A percentile compares a stretch with the other conserved stretches of the same genome.
Conservation (phyloP, 345 rosid genomes). For the Boechera divaricarpa region DNA sequence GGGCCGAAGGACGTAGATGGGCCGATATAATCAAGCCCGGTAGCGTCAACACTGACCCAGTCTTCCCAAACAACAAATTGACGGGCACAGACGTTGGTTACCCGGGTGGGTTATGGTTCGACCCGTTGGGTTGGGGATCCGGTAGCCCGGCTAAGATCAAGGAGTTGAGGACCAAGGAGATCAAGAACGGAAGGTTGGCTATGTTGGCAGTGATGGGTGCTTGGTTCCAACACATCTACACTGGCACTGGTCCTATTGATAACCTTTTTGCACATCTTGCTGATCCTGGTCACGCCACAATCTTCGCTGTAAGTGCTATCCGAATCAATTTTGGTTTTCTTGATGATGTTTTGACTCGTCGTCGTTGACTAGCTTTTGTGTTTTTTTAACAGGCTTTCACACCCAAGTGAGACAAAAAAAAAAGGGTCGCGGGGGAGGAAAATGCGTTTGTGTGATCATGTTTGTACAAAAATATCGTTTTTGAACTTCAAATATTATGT, state of each 20-base stretch:
- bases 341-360: neutral
- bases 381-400: conserved; percentile 68
- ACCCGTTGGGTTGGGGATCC: conserved; percentile 94
- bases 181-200: conserved; percentile 93
- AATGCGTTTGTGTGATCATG: conserved; percentile 42
- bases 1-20: conserved; percentile 99
- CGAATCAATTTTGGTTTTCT: neutral
- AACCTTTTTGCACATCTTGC: conserved; percentile 96
- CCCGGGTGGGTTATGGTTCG: conserved; percentile 99
- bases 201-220: conserved; percentile 99
- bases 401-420: conserved; percentile 59
- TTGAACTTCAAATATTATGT: conserved; percentile 37
- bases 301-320: conserved; percentile 73
- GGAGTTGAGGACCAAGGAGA: conserved; percentile 96
- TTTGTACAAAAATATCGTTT: conserved; percentile 48
- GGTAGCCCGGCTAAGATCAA: conserved; percentile 83
- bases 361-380: conserved; percentile 19
- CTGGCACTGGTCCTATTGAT: conserved; percentile 96
- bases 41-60: conserved; percentile 91
- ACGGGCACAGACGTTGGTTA: conserved; percentile 96
- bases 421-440: conserved; percentile 20
- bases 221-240: conserved; percentile 99
- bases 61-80: conserved; percentile 97
- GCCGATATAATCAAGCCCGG: conserved; percentile 97
- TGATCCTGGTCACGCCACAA: conserved; percentile 95